Conservation (phyloP, 257 asterid species). For the Jasminum sambac region DNA sequence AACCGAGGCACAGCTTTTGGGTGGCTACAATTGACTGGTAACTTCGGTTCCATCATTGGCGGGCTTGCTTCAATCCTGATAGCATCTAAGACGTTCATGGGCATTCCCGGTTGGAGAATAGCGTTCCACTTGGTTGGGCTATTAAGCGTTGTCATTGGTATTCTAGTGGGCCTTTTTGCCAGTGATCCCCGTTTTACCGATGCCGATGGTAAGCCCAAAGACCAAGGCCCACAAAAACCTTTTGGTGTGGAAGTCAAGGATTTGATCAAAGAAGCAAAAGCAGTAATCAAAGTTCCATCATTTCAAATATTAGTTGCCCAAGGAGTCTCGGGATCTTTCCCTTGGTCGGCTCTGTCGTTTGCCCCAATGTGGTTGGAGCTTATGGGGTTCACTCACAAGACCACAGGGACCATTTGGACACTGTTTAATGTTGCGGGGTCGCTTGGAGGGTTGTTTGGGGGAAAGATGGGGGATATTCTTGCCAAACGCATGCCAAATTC, state of each 20-base stretch:
- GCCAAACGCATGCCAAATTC: conserved; percentile 65
- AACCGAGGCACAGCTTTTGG: conserved; percentile 94
- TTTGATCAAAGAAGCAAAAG: conserved; percentile 62
- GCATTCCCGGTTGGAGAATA: conserved; percentile 87
- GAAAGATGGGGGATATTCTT: conserved; percentile 74
- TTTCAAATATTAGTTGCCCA: conserved; percentile 73
- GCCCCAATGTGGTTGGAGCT: conserved; percentile 88
- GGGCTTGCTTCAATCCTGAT: conserved; percentile 59
- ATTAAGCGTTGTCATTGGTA: conserved; percentile 63
- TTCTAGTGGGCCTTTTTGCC: conserved; percentile 62
- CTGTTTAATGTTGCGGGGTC: conserved; percentile 63
- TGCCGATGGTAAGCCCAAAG: conserved; percentile 34
- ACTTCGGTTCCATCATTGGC: conserved; percentile 73
- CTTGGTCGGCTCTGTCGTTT: conserved; percentile 72
- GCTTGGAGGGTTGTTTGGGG: conserved; percentile 75
- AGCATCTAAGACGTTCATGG: conserved; percentile 67
- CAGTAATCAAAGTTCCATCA: conserved; percentile 59
- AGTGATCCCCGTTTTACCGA: conserved; percentile 60
- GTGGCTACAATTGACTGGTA: conserved; percentile 69
- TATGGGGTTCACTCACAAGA: conserved; percentile 77
- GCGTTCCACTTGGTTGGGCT: conserved; percentile 76
- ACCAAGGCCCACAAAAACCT: conserved; percentile 37
- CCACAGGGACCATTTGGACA: conserved; percentile 62
- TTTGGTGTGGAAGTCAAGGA: conserved; percentile 49
- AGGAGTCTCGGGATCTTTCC: conserved; percentile 79